phyloP scores from a whole-genome alignment of 1,139 yeast genomes.

The Geotrichum klebahnii region DNA sequence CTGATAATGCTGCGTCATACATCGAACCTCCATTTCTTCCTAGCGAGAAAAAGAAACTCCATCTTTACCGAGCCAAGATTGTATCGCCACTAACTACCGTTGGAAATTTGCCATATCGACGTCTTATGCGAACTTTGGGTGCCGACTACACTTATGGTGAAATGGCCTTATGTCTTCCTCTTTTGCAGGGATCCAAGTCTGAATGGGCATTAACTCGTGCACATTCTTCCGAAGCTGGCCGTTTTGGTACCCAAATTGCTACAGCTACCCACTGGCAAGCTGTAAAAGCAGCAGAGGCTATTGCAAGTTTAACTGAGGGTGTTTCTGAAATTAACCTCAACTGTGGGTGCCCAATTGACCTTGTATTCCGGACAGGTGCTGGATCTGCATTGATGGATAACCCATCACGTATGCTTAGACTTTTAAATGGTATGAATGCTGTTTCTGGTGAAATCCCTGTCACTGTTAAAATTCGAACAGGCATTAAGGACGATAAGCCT shows the following conservation, averaged over 20 bases:
- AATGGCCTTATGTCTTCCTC: constrained; percentile 86
- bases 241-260: constrained; percentile 92
- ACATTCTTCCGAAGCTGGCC: constrained; percentile 74
- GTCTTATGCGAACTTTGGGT: constrained; percentile 85
- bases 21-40: constrained; percentile 74
- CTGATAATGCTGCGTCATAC: constrained; percentile 50
- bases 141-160: constrained; percentile 93
- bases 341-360: constrained; percentile 96
- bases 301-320: constrained; percentile 51
- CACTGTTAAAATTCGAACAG: constrained; percentile 88
- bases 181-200: constrained; percentile 81
- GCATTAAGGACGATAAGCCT: constrained; percentile 78
- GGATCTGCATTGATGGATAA: constrained; percentile 92
- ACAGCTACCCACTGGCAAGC: constrained; percentile 92
- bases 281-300: constrained; percentile 80
- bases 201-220: constrained; percentile 98
- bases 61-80: constrained; percentile 70
- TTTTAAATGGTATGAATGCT: constrained; percentile 83
- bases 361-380: constrained; percentile 87
- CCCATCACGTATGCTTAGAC: constrained; percentile 73
- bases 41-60: constrained; percentile 72
- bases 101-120: constrained; percentile 91
- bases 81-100: constrained; percentile 96
- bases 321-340: constrained; percentile 82
- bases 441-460: constrained; percentile 86